Conservation (phyloP, 1,139 yeast species). For the Hemisphaericaspora lyxosophila region DNA sequence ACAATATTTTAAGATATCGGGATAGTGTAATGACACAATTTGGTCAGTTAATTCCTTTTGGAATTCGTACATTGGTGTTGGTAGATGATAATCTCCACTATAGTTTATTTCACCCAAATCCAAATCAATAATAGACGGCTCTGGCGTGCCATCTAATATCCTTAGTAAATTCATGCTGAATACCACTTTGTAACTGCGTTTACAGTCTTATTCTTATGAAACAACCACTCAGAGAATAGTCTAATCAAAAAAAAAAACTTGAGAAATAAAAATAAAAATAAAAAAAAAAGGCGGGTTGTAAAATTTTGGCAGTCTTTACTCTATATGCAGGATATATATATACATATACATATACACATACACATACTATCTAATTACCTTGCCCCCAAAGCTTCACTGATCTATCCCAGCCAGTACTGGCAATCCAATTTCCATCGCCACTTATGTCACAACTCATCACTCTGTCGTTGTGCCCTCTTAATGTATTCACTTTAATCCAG, state of each 20-base stretch:
- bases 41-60: slow-evolving; percentile 93
- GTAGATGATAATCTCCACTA: slow-evolving; percentile 74
- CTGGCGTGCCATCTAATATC: slow-evolving; percentile 82
- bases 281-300: too few species aligned
- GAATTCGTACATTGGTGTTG: slow-evolving; percentile 85
- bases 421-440: slow-evolving; percentile 40
- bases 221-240: too few species aligned
- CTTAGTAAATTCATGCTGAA: slow-evolving; percentile 66
- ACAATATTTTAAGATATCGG: slow-evolving; percentile 84
- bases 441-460: slow-evolving; percentile 69
- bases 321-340: background rate
- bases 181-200: too few species aligned
- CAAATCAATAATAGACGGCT: slow-evolving; percentile 70
- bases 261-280: too few species aligned
- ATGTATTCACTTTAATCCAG: slow-evolving; percentile 59
- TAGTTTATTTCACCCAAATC: slow-evolving; percentile 35
- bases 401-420: slow-evolving; percentile 84
- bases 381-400: slow-evolving; percentile 64
- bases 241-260: too few species aligned
- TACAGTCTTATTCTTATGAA: too few species aligned
- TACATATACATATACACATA: background rate
- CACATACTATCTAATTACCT: background rate
- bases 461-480: slow-evolving; percentile 68
- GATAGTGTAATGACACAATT: slow-evolving; percentile 84
- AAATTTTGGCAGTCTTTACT: too few species aligned